Evolutionary conservation across 257 asterid species (phyloP), one percentile per base, ranked within the genome.

Genomic region (Ajuga chamaepitys): DNA sequence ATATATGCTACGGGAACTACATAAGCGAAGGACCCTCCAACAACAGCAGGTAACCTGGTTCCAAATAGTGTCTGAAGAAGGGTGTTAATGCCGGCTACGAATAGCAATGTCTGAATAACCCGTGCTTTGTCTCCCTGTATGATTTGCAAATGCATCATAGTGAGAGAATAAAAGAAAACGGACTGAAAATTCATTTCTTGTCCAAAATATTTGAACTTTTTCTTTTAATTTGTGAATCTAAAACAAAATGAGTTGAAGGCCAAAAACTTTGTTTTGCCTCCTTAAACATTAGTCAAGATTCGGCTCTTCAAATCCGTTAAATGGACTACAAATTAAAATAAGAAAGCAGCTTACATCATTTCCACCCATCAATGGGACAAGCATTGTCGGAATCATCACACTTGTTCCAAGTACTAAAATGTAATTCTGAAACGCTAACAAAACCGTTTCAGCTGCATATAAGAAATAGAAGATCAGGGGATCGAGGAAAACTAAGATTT

Each of bases 401-500:
- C 95, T 93, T 44, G 96, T 87, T 75, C 99, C 99, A 28, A 93
- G 82, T 4, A 93, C 86, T 73, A 93, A 73, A 58, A 93, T 83
- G 84, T 93, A 89, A 83, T 89, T 93, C 82, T 89, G 99, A 83
- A 93, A 93, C 30, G 96, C 99, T 77, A 93, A 78, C 78, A 93
- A 77, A 80, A 93, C 70, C 71, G 97, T 87, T 89, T 93, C 99
- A 70, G 89, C 99, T 93, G 99, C 94, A 86, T 66, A 64, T 60
- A 7, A 74, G 46, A 67, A 62, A 46, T 21, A 25, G 21, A 53
- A 70, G 44, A 75, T 76, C 71, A 77, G 72, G 50, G 63, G 37
- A 56, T 37, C 26, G 30, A 35, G 62, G 46, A 20, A 47, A 45
- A 72, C n/a, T 7, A 35, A 16, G 12, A 13, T 22, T 44, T 58